phyloP scores from a whole-genome alignment of 495 filamentous ascomycete genomes.

The Aspergillus coremiiformis region DNA sequence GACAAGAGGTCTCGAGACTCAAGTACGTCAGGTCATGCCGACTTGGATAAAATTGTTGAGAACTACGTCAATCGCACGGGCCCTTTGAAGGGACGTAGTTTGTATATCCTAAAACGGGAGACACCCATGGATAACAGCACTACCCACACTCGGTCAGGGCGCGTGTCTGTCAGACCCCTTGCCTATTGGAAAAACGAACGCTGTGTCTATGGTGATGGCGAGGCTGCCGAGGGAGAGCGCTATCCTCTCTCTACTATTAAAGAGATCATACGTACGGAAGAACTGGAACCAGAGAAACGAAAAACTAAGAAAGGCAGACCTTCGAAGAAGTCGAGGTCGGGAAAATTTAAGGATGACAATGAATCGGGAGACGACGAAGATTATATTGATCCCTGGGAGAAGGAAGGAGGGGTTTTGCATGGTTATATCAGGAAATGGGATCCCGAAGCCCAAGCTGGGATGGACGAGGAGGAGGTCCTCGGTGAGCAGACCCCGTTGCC shows the following conservation, averaged over 20 bases:
- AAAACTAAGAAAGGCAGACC: slow-evolving; percentile 24
- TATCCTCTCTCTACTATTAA: slow-evolving; percentile 60
- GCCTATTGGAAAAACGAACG: slow-evolving; percentile 82
- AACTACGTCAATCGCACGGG: slow-evolving; percentile 39
- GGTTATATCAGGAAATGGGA: slow-evolving; percentile 55
- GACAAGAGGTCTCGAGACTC: slow-evolving; percentile 7
- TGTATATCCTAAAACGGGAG: slow-evolving; percentile 66
- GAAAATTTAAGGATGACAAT: slow-evolving; percentile 28
- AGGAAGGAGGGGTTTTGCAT: slow-evolving; percentile 47
- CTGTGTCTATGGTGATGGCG: slow-evolving; percentile 57
- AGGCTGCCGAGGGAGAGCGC: slow-evolving; percentile 41
- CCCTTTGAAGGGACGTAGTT: slow-evolving; percentile 48
- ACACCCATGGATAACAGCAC: slow-evolving; percentile 45
- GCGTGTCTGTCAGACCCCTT: slow-evolving; percentile 64
- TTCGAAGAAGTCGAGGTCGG: slow-evolving; percentile 31
- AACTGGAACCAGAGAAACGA: slow-evolving; percentile 42
- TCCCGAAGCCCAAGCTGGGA: slow-evolving; percentile 39
- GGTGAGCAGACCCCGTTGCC: slow-evolving; percentile 29
- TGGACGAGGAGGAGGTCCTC: slow-evolving; percentile 50
- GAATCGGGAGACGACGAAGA: slow-evolving; percentile 44
- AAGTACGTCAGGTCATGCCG: slow-evolving; percentile 19
- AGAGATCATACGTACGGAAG: slow-evolving; percentile 67
- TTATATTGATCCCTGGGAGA: slow-evolving; percentile 53
- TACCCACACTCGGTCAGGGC: slow-evolving; percentile 47
- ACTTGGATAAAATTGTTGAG: slow-evolving; percentile 36